A percentile compares a stretch with the other conserved stretches of the same genome.
Conservation (phyloP, 2,329 filamentous ascomycete species). For the Cercospora sp. region DNA sequence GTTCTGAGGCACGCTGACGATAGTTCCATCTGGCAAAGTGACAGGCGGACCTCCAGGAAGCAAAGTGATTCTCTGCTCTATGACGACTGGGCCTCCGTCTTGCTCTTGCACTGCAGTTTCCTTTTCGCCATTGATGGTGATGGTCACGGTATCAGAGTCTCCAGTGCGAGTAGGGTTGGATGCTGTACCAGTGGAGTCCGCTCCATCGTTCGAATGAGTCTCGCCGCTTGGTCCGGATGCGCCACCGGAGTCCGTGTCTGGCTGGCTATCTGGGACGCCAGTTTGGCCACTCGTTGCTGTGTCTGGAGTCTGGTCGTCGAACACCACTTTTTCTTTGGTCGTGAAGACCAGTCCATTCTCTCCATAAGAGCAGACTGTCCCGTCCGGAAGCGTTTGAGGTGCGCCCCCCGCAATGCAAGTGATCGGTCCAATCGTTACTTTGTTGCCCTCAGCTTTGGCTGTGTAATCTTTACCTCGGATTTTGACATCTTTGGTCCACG, state of each 20-base stretch:
- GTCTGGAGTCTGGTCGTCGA: background rate
- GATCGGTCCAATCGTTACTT: conserved; percentile 22
- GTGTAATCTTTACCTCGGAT: conserved; percentile 20
- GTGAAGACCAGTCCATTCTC: conserved; percentile 22
- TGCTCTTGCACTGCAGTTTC: conserved; percentile 20
- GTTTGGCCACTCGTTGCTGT: background rate
- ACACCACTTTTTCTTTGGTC: conserved; percentile 8
- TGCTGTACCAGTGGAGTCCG: background rate
- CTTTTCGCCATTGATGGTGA: conserved; percentile 16
- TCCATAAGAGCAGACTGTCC: conserved; percentile 22
- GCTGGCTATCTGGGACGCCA: background rate
- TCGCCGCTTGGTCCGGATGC: background rate
- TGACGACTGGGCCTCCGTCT: conserved; percentile 18
- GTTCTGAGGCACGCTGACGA: conserved; percentile 23
- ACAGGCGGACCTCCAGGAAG: conserved; percentile 21
- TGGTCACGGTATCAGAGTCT: conserved; percentile 10
- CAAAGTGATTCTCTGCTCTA: conserved; percentile 19
- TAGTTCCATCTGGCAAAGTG: conserved; percentile 18
- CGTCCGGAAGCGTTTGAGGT: conserved; percentile 22
- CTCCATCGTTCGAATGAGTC: background rate
- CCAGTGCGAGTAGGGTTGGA: background rate
- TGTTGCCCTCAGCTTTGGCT: conserved; percentile 18
- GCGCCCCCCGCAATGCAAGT: conserved; percentile 23
- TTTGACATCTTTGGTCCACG: conserved; percentile 19
- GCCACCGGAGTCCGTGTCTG: background rate